A percentile compares a stretch with the other conserved stretches of the same genome.
These are phyloP conservation scores for Penicillium daleae DNA, from an alignment of 495 filamentous ascomycete species.

Conservation along the genomic window DNA sequence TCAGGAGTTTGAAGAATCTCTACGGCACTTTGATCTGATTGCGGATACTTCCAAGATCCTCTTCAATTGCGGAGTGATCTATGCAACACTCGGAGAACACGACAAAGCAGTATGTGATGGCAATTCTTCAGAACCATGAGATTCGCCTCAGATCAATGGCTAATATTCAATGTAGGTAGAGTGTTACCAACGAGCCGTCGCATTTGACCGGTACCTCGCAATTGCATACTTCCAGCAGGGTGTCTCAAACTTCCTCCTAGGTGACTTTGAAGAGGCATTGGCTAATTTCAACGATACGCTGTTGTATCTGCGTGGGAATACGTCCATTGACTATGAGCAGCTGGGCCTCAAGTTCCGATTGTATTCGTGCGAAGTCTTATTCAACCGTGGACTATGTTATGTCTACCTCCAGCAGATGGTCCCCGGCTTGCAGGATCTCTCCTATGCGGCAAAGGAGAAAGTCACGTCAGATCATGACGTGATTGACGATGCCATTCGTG, in stretches of 20 bases:
- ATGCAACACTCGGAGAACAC: constrained; percentile 96
- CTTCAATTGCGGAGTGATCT: constrained; percentile 98
- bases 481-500: constrained; percentile 93
- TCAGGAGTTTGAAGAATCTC: constrained; percentile 89
- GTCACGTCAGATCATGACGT: constrained; percentile 93
- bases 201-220: constrained; percentile 90
- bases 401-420: constrained; percentile 94
- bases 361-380: constrained; percentile 96
- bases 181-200: constrained; percentile 89
- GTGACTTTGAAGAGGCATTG: constrained; percentile 95
- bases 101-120: constrained; percentile 79
- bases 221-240: constrained; percentile 99
- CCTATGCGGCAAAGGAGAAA: constrained; percentile 94
- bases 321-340: constrained; percentile 97
- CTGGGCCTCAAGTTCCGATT: constrained; percentile 94
- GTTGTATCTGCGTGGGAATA: constrained; percentile 92
- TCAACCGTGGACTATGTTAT: constrained; percentile 97
- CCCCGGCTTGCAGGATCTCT: constrained; percentile 86
- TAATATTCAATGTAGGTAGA: constrained; percentile 66
- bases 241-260: constrained; percentile 95
- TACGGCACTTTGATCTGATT: constrained; percentile 81
- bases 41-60: constrained; percentile 97
- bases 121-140: background rate
- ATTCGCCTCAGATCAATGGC: background rate
- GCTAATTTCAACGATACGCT: constrained; percentile 99